Evolutionary conservation across 768 basidiomycete genomes (phyloP), one percentile per base, ranked within the genome.

Genomic region (Xerocomellus intermedius): DNA sequence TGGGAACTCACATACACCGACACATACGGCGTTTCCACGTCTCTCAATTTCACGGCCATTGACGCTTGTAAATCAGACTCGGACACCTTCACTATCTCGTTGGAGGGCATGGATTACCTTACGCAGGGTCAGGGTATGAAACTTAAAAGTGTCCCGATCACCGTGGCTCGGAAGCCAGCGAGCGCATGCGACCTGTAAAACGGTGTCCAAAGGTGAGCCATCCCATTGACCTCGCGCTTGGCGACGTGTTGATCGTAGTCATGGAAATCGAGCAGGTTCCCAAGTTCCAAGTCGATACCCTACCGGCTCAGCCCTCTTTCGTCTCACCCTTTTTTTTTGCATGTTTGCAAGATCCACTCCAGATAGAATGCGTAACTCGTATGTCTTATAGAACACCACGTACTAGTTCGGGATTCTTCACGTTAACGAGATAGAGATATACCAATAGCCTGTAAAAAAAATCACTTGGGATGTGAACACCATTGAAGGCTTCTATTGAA

Each of bases 1-100:
- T 87, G 83, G 83, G 51, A 75, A 54, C 64, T 87, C 58, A 77
- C 78, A 8, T 85, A 77, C 68, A 73, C 74, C 36, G 8, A 55
- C 49, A 26, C 50, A 5, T 44, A 56, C 6, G 73, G 73, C 4
- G 59, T 51, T 1, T 62, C 61, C 21, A 75, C 56, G 52, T 77
- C 64, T 50, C 73, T 85, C 66, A 77, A 74, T 38, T 64, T 86
- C 12, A 66, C 80, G 2, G 85, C 79, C 2, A 71, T 88, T 22
- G 83, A 87, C 60, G 71, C 76, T 43, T 73, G 81, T 5, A 57
- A 66, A 19, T 71, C 82, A 50, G 4, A 8, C 17, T 2, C 36
- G 5, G 36, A 37, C 3, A 9, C 70, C 6, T 82, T 79, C 63
- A 75, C 71, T 21, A 41, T 63, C 61, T 73, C 75, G 26, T 22